Conservation (phyloP, 1,284 basidiomycete species). For the Fomes fomentarius region DNA sequence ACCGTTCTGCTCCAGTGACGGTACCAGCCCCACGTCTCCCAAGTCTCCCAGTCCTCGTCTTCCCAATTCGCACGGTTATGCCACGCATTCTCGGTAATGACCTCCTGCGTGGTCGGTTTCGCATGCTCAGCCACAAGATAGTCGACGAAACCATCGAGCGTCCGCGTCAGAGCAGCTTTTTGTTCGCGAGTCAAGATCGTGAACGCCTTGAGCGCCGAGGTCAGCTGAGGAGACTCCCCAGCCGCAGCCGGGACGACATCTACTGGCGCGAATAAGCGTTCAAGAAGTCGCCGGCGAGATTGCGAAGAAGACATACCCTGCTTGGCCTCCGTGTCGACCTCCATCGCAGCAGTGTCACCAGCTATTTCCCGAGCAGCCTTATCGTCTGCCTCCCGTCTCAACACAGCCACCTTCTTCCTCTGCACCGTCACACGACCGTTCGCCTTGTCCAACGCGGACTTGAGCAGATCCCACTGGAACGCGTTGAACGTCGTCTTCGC, state of each 20-base stretch:
- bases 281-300: too few relatives aligned
- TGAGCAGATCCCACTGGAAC: slow-evolving; percentile 83
- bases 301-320: slow-evolving; percentile 40
- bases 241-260: slow-evolving; percentile 53
- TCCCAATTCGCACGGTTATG: slow-evolving; percentile 69
- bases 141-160: slow-evolving; percentile 73
- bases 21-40: slow-evolving; percentile 89
- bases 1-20: slow-evolving; percentile 83
- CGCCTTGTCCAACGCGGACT: slow-evolving; percentile 84
- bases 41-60: slow-evolving; percentile 73
- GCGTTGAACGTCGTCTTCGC: slow-evolving; percentile 51
- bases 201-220: slow-evolving; percentile 72
- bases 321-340: slow-evolving; percentile 71
- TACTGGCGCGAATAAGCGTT: too few relatives aligned
- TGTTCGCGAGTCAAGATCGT: slow-evolving; percentile 74
- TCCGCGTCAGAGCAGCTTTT: slow-evolving; percentile 65
- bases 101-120: slow-evolving; percentile 49
- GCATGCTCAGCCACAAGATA: slow-evolving; percentile 52
- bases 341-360: slow-evolving; percentile 57
- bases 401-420: slow-evolving; percentile 66
- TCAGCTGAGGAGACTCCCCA: slow-evolving; percentile 66
- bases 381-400: slow-evolving; percentile 89
- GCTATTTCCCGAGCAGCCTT: slow-evolving; percentile 76
- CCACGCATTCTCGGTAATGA: slow-evolving; percentile 68
- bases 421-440: slow-evolving; percentile 84